Percentiles rank a stretch among this genome's conserved stretches.
Evolutionary conservation across 2,329 filamentous ascomycete genomes (phyloP).

Genomic region (Cytospora chrysosperma): DNA sequence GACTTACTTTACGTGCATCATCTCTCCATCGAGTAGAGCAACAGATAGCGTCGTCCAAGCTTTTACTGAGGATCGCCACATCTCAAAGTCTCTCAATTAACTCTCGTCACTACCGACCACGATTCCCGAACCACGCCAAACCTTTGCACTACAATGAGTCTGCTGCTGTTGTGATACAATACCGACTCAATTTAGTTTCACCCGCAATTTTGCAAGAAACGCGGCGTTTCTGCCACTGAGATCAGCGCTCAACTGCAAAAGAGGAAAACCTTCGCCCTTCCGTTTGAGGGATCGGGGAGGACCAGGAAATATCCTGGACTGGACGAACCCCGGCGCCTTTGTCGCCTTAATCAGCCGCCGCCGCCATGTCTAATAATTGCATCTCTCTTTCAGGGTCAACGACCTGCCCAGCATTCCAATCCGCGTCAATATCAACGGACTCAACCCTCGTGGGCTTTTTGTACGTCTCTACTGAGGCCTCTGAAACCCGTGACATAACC

Average conservation of each 20-base stretch:
- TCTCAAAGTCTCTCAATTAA: background rate
- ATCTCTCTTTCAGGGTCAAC: slow-evolving; percentile 62
- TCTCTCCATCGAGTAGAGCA: slow-evolving; percentile 20
- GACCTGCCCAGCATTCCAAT: slow-evolving; percentile 61
- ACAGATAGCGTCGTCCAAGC: slow-evolving; percentile 6
- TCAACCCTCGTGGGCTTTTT: slow-evolving; percentile 52
- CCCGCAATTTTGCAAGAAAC: background rate
- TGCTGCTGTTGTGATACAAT: slow-evolving; percentile 21
- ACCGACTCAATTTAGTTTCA: background rate
- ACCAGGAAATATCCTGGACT: slow-evolving; percentile 11
- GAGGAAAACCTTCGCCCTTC: background rate
- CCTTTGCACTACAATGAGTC: slow-evolving; percentile 27
- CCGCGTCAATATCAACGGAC: slow-evolving; percentile 61
- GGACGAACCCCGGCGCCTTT: slow-evolving; percentile 8
- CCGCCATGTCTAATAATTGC: slow-evolving; percentile 32
- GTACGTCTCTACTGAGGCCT: slow-evolving; percentile 41
- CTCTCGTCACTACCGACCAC: background rate
- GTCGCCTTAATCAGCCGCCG: slow-evolving; percentile 34
- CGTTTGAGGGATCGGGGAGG: slow-evolving; percentile 5
- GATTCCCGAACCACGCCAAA: background rate
- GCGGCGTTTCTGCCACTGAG: background rate
- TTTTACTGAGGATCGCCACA: background rate
- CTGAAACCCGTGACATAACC: background rate
- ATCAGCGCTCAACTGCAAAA: background rate
- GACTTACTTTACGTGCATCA: slow-evolving; percentile 21